These are phyloP conservation scores for Hansfordia pulvinata DNA, from an alignment of 2,329 filamentous ascomycete species.

Conservation along the genomic window DNA sequence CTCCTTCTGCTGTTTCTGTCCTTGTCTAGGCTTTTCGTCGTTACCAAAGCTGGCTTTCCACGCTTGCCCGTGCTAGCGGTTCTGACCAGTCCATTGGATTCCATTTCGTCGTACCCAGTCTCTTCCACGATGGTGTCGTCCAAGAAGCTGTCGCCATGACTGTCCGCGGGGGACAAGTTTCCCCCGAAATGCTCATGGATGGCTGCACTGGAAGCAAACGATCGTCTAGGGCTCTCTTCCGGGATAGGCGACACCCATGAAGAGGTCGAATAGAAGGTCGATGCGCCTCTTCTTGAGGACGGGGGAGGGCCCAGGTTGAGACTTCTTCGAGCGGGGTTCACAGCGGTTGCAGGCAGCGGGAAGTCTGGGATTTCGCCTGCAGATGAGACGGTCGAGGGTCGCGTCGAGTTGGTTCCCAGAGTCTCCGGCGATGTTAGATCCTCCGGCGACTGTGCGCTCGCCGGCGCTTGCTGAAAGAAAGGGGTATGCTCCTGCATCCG, in stretches of 20 bases:
- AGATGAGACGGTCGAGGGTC: conserved; percentile 38
- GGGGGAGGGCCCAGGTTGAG: conserved; percentile 46
- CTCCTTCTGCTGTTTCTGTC: no score
- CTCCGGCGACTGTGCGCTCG: conserved; percentile 20
- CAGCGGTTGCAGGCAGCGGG: conserved; percentile 25
- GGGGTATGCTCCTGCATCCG: conserved; percentile 41
- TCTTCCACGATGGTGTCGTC: conserved; percentile 35
- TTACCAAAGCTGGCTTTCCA: conserved; percentile 42
- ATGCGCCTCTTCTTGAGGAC: conserved; percentile 43
- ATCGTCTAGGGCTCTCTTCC: conserved; percentile 51
- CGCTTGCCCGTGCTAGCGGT: conserved; percentile 49
- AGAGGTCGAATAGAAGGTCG: conserved; percentile 50
- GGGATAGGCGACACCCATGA: conserved; percentile 65
- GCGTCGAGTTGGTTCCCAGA: conserved; percentile 30
- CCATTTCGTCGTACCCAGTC: conserved; percentile 29
- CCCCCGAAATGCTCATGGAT: conserved; percentile 58
- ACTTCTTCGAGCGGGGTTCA: conserved; percentile 28
- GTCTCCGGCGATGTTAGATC: conserved; percentile 29
- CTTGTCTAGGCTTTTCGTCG: conserved; percentile 21
- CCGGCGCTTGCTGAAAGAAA: conserved; percentile 32
- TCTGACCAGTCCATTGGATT: conserved; percentile 44
- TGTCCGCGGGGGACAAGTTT: conserved; percentile 30
- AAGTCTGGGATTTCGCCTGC: conserved; percentile 47
- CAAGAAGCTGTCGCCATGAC: conserved; percentile 33
- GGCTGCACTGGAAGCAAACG: conserved; percentile 58